These are phyloP conservation scores for Yarrowia divulgata DNA, from an alignment of 805 yeast species.

Conservation along the genomic window DNA sequence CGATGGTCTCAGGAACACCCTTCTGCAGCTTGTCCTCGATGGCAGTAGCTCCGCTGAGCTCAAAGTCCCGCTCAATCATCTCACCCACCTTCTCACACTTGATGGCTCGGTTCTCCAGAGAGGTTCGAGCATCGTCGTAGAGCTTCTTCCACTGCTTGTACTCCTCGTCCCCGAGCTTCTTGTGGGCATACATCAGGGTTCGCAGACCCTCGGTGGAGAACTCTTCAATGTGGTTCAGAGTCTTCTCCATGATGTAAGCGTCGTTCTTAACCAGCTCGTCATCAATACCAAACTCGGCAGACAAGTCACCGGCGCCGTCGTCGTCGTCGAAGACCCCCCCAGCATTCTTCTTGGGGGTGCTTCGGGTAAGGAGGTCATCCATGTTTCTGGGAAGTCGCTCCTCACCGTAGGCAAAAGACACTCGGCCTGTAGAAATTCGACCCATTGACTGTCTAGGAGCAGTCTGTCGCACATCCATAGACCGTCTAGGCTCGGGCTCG, in stretches of 20 bases:
- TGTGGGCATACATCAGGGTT: conserved; percentile 83
- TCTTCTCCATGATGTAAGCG: conserved; percentile 77
- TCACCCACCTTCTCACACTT: conserved; percentile 77
- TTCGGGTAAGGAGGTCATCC: conserved; percentile 30
- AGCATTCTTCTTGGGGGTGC: not conserved
- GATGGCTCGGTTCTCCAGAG: conserved; percentile 69
- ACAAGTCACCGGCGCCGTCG: conserved; percentile 29
- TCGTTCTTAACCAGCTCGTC: conserved; percentile 73
- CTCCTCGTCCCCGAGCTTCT: conserved; percentile 66
- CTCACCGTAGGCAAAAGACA: conserved; percentile 30
- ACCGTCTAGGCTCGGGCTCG: conserved; percentile 40
- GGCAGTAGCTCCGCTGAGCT: conserved; percentile 89
- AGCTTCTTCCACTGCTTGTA: conserved; percentile 71
- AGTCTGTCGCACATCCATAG: conserved; percentile 35
- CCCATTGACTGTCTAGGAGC: conserved; percentile 17
- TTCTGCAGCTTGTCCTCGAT: conserved; percentile 95
- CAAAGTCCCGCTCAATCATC: conserved; percentile 70
- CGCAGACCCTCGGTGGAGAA: conserved; percentile 95
- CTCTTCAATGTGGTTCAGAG: conserved; percentile 89
- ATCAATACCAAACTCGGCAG: conserved; percentile 47
- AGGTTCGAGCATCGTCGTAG: conserved; percentile 78
- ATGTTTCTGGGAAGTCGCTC: conserved; percentile 35
- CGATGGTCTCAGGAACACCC: conserved; percentile 97
- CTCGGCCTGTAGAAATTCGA: conserved; percentile 23
- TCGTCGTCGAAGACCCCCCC: not conserved